Percentiles rank a stretch among this genome's conserved stretches.
These are phyloP conservation scores for Kwoniella heveanensis DNA, from an alignment of 768 basidiomycete genomes.

Conservation along the genomic window DNA sequence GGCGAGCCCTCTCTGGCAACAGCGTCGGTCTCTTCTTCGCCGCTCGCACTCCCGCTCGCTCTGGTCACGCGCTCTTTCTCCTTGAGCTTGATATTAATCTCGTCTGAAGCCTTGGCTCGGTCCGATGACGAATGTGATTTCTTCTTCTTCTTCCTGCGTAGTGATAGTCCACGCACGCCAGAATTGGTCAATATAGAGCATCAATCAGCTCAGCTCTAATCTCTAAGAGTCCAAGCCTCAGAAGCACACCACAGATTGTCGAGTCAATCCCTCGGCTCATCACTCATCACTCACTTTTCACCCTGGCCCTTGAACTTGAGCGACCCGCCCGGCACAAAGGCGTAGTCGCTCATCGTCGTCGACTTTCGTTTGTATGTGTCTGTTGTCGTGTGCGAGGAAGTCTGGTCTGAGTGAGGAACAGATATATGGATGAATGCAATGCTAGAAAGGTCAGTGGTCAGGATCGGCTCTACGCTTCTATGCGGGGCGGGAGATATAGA, in stretches of 20 bases:
- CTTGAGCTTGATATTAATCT: conserved; percentile 35
- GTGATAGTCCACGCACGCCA: no score
- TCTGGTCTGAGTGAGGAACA: no score
- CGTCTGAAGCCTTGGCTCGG: conserved; percentile 27
- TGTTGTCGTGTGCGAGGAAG: no score
- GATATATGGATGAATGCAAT: no score
- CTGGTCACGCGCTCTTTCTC: conserved; percentile 11
- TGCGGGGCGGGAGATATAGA: no score
- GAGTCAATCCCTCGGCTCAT: no score
- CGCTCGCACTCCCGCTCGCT: not conserved
- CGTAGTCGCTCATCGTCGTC: conserved; percentile 51
- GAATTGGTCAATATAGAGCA: no score
- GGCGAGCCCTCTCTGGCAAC: not conserved
- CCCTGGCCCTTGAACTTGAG: conserved; percentile 55
- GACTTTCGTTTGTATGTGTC: not conserved
- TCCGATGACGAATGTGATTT: conserved; percentile 47
- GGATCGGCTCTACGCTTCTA: no score
- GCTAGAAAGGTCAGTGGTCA: no score
- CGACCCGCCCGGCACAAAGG: conserved; percentile 51
- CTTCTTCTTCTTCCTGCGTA: conserved; percentile 55
- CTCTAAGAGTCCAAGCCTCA: no score
- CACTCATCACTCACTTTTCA: conserved; percentile 50
- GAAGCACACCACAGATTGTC: no score
- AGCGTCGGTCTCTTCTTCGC: not conserved
- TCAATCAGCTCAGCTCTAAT: no score